phyloP scores from a whole-genome alignment of 345 rosid species.

The Diplotaxis tenuifolia region DNA sequence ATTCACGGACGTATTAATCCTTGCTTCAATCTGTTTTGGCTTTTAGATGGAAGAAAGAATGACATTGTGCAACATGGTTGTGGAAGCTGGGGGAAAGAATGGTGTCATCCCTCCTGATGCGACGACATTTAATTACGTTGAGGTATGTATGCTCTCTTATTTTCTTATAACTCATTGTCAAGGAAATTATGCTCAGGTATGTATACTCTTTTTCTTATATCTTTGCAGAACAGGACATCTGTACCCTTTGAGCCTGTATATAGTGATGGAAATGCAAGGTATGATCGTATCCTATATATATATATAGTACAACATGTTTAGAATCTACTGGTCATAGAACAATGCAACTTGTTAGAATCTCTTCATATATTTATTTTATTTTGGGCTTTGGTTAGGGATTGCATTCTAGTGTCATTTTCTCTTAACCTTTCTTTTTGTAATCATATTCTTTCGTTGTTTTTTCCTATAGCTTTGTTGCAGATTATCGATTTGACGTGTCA shows the following conservation, averaged over 20 bases:
- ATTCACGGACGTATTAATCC: neutral
- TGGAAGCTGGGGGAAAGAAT: constrained; percentile 98
- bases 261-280: constrained; percentile 90
- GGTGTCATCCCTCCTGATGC: constrained; percentile 92
- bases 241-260: constrained; percentile 82
- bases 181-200: neutral
- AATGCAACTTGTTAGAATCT: constrained; percentile 6
- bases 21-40: constrained; percentile 21
- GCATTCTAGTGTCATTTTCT: neutral
- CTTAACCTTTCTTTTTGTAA: constrained; percentile 12
- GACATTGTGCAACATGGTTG: constrained; percentile 97
- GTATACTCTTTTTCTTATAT: constrained; percentile 4
- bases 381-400: neutral
- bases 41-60: constrained; percentile 96
- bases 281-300: constrained; percentile 14
- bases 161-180: neutral
- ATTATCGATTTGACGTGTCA: constrained; percentile 81
- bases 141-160: constrained; percentile 45
- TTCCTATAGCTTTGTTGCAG: constrained; percentile 63
- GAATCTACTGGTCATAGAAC: neutral
- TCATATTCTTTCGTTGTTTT: constrained; percentile 16
- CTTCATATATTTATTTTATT: neutral
- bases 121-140: constrained; percentile 85
- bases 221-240: constrained; percentile 76
- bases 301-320: neutral